Conservation (phyloP, 2,329 filamentous ascomycete genomes). For the Neofusicoccum laricinum region DNA sequence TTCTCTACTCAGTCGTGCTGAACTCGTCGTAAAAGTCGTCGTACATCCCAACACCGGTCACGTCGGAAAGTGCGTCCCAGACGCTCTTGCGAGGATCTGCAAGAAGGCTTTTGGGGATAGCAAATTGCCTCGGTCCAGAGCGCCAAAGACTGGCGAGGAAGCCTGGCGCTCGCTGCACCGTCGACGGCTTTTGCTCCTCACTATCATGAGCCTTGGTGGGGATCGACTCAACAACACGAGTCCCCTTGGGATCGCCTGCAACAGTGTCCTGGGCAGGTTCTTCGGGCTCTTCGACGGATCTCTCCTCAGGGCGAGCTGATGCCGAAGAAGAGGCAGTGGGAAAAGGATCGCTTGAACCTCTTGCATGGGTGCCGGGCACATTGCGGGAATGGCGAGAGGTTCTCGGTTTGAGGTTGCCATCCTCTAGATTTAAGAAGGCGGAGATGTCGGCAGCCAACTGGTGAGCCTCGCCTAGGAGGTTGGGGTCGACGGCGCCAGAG, state of each 20-base stretch:
- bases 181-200: background rate
- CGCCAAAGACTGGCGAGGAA: constrained; percentile 4
- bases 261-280: background rate
- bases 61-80: constrained; percentile 11
- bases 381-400: background rate
- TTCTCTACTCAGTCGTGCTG: background rate
- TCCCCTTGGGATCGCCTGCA: background rate
- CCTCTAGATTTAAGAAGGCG: background rate
- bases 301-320: background rate
- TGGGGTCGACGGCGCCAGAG: background rate
- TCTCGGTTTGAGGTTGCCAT: background rate
- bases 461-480: background rate
- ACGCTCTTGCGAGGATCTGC: constrained; percentile 10
- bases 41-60: constrained; percentile 7
- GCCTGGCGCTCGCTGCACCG: background rate
- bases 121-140: background rate
- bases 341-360: background rate
- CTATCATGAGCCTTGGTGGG: background rate
- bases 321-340: background rate
- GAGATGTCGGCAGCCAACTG: constrained; percentile 12
- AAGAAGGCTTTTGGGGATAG: background rate
- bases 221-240: background rate
- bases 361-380: background rate
- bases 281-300: background rate
- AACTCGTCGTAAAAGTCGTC: constrained; percentile 16